A percentile compares a stretch with the other conserved stretches of the same genome.
Evolutionary conservation across 306 rosid species (phyloP).

Genomic region (Senna tora): DNA sequence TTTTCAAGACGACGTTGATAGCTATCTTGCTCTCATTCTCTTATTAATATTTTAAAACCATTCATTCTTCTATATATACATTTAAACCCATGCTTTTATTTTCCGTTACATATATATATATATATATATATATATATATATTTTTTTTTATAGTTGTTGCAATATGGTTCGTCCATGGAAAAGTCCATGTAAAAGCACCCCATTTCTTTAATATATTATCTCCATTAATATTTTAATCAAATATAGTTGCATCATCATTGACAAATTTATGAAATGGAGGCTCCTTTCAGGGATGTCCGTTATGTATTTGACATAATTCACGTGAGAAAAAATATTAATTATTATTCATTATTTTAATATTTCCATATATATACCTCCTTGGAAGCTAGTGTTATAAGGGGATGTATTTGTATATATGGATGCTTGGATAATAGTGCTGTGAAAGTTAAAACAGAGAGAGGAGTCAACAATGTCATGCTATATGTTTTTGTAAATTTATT

Average conservation of each 20-base stretch:
- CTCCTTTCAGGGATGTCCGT: constrained; percentile 9
- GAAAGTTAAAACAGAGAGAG: neutral
- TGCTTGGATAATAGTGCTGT: no score
- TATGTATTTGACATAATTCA: constrained; percentile 46
- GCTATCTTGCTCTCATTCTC: neutral
- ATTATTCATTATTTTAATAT: no score
- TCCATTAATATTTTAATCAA: constrained; percentile 36
- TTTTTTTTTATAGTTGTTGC: constrained; percentile 45
- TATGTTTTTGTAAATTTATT: neutral
- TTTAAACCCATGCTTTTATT: neutral
- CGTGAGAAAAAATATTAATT: constrained; percentile 37
- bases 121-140: no score
- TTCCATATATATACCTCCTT: neutral
- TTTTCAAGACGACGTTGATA: constrained; percentile 45
- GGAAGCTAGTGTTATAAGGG: neutral
- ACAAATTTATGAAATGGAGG: constrained; percentile 30
- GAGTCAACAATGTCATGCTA: constrained; percentile 33
- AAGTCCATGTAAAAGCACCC: constrained; percentile 22
- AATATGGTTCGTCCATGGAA: constrained; percentile 27
- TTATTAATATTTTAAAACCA: neutral
- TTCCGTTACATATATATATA: no score
- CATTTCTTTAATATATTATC: constrained; percentile 20
- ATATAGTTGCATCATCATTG: constrained; percentile 40
- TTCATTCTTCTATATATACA: neutral
- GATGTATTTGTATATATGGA: no score